phyloP scores from a whole-genome alignment of 164 flowering plant genomes.

The Umbellularia californica region DNA sequence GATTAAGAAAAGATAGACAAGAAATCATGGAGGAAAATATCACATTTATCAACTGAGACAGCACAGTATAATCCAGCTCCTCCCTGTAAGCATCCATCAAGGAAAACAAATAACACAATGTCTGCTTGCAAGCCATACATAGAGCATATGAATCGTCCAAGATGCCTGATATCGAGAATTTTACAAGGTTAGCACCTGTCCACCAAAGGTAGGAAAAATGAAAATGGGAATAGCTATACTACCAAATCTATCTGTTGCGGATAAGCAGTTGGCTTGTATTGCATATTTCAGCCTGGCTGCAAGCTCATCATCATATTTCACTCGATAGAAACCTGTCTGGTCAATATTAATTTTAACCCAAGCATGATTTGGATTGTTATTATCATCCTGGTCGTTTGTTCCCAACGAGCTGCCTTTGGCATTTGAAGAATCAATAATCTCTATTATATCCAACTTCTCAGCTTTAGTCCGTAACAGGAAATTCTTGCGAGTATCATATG shows the following conservation, averaged over 20 bases:
- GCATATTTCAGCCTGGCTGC: slow-evolving; percentile 70
- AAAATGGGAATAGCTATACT: slow-evolving; percentile 5
- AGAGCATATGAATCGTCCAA: slow-evolving; percentile 90
- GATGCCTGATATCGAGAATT: slow-evolving; percentile 46
- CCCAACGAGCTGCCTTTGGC: neutral
- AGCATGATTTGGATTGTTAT: slow-evolving; percentile 4
- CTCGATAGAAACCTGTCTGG: slow-evolving; percentile 90
- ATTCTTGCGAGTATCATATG: slow-evolving; percentile 59
- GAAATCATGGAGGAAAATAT: slow-evolving; percentile 11
- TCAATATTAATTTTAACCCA: slow-evolving; percentile 91
- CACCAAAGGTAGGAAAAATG: slow-evolving; percentile 3
- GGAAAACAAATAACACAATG: slow-evolving; percentile 70
- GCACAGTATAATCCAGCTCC: slow-evolving; percentile 80
- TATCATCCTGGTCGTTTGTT: slow-evolving; percentile 7
- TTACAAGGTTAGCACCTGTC: neutral
- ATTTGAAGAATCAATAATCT: slow-evolving; percentile 28
- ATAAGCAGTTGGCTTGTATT: slow-evolving; percentile 50
- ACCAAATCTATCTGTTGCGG: slow-evolving; percentile 90
- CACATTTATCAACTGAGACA: slow-evolving; percentile 78
- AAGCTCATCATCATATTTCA: slow-evolving; percentile 87
- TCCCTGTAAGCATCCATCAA: slow-evolving; percentile 80
- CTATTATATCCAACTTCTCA: slow-evolving; percentile 38
- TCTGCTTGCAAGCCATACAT: slow-evolving; percentile 68
- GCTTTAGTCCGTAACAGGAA: slow-evolving; percentile 52
- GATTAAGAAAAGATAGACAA: slow-evolving; percentile 2